A percentile compares a stretch with the other conserved stretches of the same genome.
These are phyloP conservation scores for Geosmithia flava DNA, from an alignment of 2,329 filamentous ascomycete species.

Conservation along the genomic window DNA sequence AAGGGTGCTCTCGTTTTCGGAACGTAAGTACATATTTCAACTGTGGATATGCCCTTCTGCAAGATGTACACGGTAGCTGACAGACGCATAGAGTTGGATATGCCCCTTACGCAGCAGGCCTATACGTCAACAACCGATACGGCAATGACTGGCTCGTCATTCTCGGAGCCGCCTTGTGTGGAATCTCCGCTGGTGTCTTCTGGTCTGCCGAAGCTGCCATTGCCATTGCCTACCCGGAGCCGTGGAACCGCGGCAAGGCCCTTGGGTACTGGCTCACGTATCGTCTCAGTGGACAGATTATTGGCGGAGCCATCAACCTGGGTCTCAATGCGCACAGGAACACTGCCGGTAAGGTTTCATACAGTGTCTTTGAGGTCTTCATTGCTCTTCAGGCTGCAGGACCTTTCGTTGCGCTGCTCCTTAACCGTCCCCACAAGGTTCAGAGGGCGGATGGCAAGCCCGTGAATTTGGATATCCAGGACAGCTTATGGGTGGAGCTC, in stretches of 20 bases:
- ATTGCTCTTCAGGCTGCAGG: constrained; percentile 32
- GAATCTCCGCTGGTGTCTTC: constrained; percentile 18
- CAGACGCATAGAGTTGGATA: constrained; percentile 32
- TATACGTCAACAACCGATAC: constrained; percentile 34
- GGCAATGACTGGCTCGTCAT: constrained; percentile 26
- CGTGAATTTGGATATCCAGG: constrained; percentile 37
- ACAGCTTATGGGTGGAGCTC: constrained; percentile 26
- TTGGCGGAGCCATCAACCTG: constrained; percentile 33
- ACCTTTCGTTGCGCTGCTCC: constrained; percentile 27
- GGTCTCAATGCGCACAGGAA: constrained; percentile 27
- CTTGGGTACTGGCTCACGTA: constrained; percentile 29
- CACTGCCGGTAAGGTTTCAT: constrained; percentile 8
- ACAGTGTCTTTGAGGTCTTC: constrained; percentile 18
- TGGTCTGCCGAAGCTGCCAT: constrained; percentile 13
- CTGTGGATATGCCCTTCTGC: no score
- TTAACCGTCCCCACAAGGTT: constrained; percentile 31
- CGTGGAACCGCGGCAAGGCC: constrained; percentile 8
- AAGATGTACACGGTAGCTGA: not conserved
- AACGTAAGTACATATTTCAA: constrained; percentile 20
- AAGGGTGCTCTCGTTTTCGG: constrained; percentile 25
- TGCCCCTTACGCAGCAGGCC: constrained; percentile 28
- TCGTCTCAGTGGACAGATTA: constrained; percentile 25
- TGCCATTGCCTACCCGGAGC: constrained; percentile 7
- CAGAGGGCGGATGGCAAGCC: constrained; percentile 23
- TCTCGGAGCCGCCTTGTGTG: constrained; percentile 24